A percentile compares a stretch with the other conserved stretches of the same genome.
phyloP scores from a whole-genome alignment of 2,329 filamentous ascomycete genomes.

The Botrytis medusae region DNA sequence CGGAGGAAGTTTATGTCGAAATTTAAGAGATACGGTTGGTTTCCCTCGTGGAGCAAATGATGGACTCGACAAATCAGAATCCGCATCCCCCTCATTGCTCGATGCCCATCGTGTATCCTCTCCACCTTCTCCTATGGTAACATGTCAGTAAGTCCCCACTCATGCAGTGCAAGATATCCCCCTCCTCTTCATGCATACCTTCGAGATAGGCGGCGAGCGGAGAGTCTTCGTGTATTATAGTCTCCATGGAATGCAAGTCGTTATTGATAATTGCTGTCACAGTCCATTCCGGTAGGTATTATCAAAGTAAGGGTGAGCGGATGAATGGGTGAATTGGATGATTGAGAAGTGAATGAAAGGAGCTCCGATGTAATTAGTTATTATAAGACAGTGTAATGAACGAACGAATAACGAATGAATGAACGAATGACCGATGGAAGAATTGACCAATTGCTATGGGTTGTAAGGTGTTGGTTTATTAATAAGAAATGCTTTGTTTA shows the following conservation, averaged over 20 bases:
- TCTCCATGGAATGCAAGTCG: constrained; percentile 64
- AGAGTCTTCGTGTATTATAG: constrained; percentile 80
- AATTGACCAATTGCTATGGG: constrained; percentile 3
- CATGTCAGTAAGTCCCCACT: constrained; percentile 24
- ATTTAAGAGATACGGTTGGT: constrained; percentile 54
- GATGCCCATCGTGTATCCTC: constrained; percentile 41
- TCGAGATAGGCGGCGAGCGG: constrained; percentile 87
- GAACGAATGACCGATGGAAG: background rate
- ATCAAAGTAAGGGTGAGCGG: background rate
- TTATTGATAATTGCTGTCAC: constrained; percentile 24
- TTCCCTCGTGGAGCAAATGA: constrained; percentile 57
- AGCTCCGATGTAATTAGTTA: background rate
- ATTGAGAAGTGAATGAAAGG: background rate
- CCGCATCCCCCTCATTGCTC: constrained; percentile 27
- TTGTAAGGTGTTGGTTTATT: background rate
- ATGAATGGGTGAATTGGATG: background rate
- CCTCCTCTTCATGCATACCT: constrained; percentile 55
- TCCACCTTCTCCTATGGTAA: constrained; percentile 46
- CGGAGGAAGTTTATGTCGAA: constrained; percentile 50
- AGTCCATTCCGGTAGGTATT: constrained; percentile 30
- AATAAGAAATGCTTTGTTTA: background rate
- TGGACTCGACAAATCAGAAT: constrained; percentile 35
- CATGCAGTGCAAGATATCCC: background rate
- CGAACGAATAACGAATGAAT: background rate
- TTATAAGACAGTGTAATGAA: background rate